phyloP scores from a whole-genome alignment of 106 monocot species.

The Cymbidium sinense region DNA sequence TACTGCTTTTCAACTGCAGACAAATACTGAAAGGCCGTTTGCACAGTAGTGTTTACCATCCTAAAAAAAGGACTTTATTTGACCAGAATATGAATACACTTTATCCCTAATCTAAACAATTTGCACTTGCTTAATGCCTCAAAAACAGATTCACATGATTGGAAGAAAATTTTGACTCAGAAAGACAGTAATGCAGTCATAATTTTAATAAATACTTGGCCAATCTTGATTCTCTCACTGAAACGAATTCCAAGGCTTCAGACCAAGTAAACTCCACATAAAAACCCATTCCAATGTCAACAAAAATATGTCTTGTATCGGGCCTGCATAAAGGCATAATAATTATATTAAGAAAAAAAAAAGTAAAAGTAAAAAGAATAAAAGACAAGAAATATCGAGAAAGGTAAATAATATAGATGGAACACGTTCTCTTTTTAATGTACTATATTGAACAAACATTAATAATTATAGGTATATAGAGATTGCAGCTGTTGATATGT shows the following conservation, averaged over 20 bases:
- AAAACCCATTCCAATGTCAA: conserved; percentile 91
- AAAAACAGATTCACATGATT: not conserved
- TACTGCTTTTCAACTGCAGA: not conserved
- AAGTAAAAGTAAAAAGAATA: too few relatives aligned
- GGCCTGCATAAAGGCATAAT: conserved; percentile 37
- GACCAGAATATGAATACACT: not conserved
- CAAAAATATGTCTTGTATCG: conserved; percentile 80
- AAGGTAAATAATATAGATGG: not conserved
- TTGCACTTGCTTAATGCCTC: not conserved
- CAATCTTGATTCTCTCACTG: conserved; percentile 71
- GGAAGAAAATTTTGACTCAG: not conserved
- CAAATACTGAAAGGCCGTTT: not conserved
- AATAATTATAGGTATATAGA: not conserved
- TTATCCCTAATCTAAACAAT: not conserved
- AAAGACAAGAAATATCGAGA: conserved; percentile 1
- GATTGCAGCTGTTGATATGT: not conserved
- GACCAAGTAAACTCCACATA: conserved; percentile 96
- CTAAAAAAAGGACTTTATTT: not conserved
- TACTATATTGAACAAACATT: not conserved
- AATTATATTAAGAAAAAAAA: conserved; percentile 8
- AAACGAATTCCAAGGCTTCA: conserved; percentile 79
- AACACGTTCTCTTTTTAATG: not conserved
- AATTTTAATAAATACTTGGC: conserved; percentile 37
- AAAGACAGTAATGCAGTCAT: not conserved
- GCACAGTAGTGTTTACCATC: not conserved